Evolutionary conservation across 179 eudicot species (phyloP).

Genomic region (Gypsophila paniculata): DNA sequence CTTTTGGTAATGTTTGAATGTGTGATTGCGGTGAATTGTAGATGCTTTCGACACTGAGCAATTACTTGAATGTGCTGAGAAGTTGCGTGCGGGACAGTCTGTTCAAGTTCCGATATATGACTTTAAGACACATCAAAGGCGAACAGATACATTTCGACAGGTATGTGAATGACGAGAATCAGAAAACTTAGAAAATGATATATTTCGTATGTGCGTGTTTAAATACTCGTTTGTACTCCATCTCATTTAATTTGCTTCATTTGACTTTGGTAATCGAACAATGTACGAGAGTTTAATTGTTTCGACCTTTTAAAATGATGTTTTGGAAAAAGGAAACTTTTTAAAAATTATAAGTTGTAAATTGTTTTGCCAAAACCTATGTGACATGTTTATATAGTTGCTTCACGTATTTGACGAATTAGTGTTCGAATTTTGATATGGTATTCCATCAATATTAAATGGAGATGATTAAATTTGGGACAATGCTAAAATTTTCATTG

Average conservation of each 20-base stretch:
- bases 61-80: conserved; percentile 71
- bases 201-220: neutral
- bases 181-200: neutral
- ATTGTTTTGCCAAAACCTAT: neutral
- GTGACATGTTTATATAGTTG: too few species aligned
- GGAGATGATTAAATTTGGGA: neutral
- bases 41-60: conserved; percentile 99
- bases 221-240: neutral
- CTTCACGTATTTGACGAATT: neutral
- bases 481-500: neutral
- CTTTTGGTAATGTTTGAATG: conserved; percentile 13
- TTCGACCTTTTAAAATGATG: too few species aligned
- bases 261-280: neutral
- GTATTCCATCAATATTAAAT: neutral
- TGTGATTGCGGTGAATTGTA: conserved; percentile 27
- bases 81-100: conserved; percentile 59
- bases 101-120: conserved; percentile 92
- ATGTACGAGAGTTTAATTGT: neutral
- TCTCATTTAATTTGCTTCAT: neutral
- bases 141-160: conserved; percentile 82
- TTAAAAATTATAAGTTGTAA: neutral
- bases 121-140: conserved; percentile 85
- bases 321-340: too few species aligned
- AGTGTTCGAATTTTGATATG: neutral
- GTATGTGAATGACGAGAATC: conserved; percentile 28